Evolutionary conservation across 345 rosid species (phyloP), one percentile per base, ranked within the genome.

Genomic region (Arabis hirsuta): DNA sequence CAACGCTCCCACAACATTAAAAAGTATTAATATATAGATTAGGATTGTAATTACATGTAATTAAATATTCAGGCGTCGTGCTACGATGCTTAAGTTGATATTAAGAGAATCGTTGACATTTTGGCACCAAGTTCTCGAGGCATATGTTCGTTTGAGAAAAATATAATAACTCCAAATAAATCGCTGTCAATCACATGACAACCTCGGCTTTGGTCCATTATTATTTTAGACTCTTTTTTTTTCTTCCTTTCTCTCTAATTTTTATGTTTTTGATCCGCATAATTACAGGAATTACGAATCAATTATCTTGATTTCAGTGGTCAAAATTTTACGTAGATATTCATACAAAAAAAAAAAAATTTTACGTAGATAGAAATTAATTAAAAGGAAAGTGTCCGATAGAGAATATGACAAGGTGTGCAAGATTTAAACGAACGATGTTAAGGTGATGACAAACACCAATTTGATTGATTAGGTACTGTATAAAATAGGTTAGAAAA

Each of bases 41-140:
- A 68, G n/a, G 56, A 54, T 55, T 54, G 38, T 46, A 46, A n/a
- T 47, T 62, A 55, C n/a, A 32, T 34, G 9, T 27, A 61, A 71
- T 76, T 55, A 62, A 52, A 44, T 68, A 55, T 53, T 13, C 6
- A 36, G 38, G 39, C 71, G 65, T 69, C 54, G 79, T 69, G 79
- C 65, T 62, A 68, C 38, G 74, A 68, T 68, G 63, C 63, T 53
- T 75, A 61, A 34, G 70, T 36, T 55, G 57, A 62, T 69, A 60
- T 69, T 39, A 69, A 62, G 44, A 55, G 70, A 69, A 69, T 69
- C 71, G 74, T 76, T 76, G 79, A 76, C 79, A 76, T 76, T 62
- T 55, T 69, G 70, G 74, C 69, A 76, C 58, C 55, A 65, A 62
- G 60, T 62, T 69, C 79, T 76, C 71, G 38, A 69, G 79, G 71